Base-by-base conservation (phyloP, 805 yeast species). In the Starmerella tilneyi region DNA sequence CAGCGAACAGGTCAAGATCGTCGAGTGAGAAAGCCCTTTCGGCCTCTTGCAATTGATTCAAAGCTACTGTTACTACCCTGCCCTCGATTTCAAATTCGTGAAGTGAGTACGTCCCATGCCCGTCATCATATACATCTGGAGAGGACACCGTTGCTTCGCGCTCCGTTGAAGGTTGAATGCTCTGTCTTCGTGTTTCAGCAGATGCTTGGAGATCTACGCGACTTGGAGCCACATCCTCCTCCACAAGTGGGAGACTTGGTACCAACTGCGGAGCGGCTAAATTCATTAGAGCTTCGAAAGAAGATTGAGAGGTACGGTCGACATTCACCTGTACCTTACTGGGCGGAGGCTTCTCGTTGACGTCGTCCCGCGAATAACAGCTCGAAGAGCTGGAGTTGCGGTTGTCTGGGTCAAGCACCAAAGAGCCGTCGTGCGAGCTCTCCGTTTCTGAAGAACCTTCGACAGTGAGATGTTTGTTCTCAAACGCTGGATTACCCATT, bases 101-200 rank as follows among this genome's bases (percentile, higher is more conserved):
- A 5, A 16, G 20, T 6, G 44, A 33, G 21, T 41, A 41, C 3
- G 9, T 12, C 4, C 44, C 44, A 3, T 17, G 9, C 6, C 44
- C 44, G 22, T 41, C 44, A 17, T 41, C 44, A 26, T 41, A 41
- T 2, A 41, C 7, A 24, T 26, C 32, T 5, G 34, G 27, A 4
- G 34, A 28, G 6, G 31, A 13, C 13, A n/a, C n/a, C n/a, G n/a
- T n/a, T n/a, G n/a, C n/a, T n/a, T n/a, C n/a, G n/a, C n/a, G n/a
- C n/a, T n/a, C 9, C 26, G 21, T 39, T 17, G 5, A 12, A 6
- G 6, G 13, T 20, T 19, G 20, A 19, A 2, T 20, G 26, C 20
- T 16, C 8, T 23, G 9, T 21, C 27, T n/a, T n/a, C n/a, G n/a
- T n/a, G n/a, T n/a, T n/a, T n/a, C n/a, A n/a, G n/a, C n/a, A n/a